Evolutionary conservation across 176 grass and related monocot genomes (phyloP).

Genomic region (Triticum dicoccoides): DNA sequence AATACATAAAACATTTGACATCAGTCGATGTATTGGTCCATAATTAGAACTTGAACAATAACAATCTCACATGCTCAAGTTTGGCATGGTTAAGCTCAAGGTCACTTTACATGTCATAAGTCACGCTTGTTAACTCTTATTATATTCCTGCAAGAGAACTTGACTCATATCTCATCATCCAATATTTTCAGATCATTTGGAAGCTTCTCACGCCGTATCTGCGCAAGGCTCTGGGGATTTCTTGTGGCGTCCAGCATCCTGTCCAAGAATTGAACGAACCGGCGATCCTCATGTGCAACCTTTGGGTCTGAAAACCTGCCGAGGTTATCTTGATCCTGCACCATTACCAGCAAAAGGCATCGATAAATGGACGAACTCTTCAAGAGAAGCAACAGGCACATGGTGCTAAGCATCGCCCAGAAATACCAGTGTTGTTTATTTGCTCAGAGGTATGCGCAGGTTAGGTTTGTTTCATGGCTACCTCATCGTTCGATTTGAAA

Average conservation of each 20-base stretch:
- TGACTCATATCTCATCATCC: constrained; percentile 37
- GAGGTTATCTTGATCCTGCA: constrained; percentile 30
- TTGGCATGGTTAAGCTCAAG: not conserved
- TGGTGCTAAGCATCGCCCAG: not conserved
- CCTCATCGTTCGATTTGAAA: not conserved
- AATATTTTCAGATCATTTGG: constrained; percentile 24
- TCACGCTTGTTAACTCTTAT: not conserved
- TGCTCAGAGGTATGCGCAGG: not conserved
- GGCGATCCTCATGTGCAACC: constrained; percentile 27
- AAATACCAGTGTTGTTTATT: not conserved
- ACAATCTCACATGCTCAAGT: not conserved
- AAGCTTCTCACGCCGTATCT: constrained; percentile 23
- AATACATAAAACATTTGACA: not conserved
- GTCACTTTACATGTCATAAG: constrained; percentile 14
- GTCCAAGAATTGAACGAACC: constrained; percentile 44
- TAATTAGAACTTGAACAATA: constrained; percentile 5
- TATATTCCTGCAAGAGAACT: not conserved
- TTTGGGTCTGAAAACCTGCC: constrained; percentile 42
- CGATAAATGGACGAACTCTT: not conserved
- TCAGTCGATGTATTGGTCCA: not conserved
- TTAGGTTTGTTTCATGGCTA: not conserved
- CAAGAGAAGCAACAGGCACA: not conserved
- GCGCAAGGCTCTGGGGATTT: constrained; percentile 41
- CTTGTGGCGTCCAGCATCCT: constrained; percentile 34
- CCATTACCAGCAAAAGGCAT: not conserved